Percentiles rank a stretch among this genome's conserved stretches.
These are phyloP conservation scores for Arachnopeziza araneosa DNA, from an alignment of 2,329 filamentous ascomycete species.

Conservation along the genomic window DNA sequence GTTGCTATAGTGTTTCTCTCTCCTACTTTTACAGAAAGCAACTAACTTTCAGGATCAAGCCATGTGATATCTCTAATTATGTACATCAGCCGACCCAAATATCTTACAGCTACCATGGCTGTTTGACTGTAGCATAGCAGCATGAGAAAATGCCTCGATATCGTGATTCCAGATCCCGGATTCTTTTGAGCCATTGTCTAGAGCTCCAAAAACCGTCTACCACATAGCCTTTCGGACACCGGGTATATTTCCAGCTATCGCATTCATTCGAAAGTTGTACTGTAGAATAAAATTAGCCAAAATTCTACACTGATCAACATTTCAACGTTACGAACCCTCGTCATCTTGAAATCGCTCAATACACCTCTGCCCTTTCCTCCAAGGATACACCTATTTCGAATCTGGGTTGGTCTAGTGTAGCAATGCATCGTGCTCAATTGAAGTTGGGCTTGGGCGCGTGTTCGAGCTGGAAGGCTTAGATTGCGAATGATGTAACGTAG, in stretches of 20 bases:
- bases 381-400: conserved; percentile 87
- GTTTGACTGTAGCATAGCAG: background rate
- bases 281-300: conserved; percentile 36
- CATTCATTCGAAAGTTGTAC: conserved; percentile 92
- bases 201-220: conserved; percentile 44
- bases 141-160: background rate
- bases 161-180: no score
- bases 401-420: conserved; percentile 90
- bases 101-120: background rate
- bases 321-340: conserved; percentile 62
- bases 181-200: no score
- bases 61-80: background rate
- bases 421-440: conserved; percentile 92
- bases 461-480: conserved; percentile 73
- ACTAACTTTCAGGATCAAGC: background rate
- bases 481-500: conserved; percentile 92
- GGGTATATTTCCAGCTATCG: conserved; percentile 76
- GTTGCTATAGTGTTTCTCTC: no score
- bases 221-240: conserved; percentile 96
- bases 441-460: conserved; percentile 86
- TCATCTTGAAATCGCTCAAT: conserved; percentile 88
- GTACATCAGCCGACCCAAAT: background rate
- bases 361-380: conserved; percentile 88
- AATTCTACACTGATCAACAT: background rate
- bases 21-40: no score